Evolutionary conservation across 805 yeast genomes (phyloP).

Genomic region (Saturnispora mendoncae): DNA sequence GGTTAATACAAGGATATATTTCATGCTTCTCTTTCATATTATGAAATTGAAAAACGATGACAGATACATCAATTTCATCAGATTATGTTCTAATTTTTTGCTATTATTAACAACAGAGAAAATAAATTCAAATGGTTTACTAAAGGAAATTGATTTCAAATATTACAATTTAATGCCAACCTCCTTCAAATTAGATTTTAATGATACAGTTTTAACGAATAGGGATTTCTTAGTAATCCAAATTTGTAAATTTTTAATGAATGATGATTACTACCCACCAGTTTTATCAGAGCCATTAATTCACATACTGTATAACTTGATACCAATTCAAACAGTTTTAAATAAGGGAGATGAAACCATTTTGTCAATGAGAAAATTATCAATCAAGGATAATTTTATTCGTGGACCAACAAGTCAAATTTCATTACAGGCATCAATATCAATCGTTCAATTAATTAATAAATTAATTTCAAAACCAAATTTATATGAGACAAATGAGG

Average conservation of each 20-base stretch:
- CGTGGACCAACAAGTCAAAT: constrained; percentile 28
- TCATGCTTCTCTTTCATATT: constrained; percentile 50
- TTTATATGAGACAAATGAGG: constrained; percentile 28
- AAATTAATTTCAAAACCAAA: constrained; percentile 32
- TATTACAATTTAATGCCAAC: constrained; percentile 45
- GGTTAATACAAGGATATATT: constrained; percentile 41
- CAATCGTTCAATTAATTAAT: constrained; percentile 36
- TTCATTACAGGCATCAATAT: constrained; percentile 42
- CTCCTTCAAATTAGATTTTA: constrained; percentile 32
- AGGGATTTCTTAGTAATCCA: constrained; percentile 58
- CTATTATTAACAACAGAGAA: constrained; percentile 38
- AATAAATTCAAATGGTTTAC: constrained; percentile 30
- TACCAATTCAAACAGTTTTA: constrained; percentile 30
- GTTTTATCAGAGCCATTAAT: constrained; percentile 40
- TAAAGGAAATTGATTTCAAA: constrained; percentile 36
- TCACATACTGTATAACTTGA: constrained; percentile 53
- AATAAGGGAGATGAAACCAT: constrained; percentile 10
- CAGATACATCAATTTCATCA: constrained; percentile 34
- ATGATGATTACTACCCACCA: constrained; percentile 27
- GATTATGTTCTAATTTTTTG: constrained; percentile 43
- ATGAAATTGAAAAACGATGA: constrained; percentile 36
- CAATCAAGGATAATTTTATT: constrained; percentile 9
- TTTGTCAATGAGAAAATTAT: constrained; percentile 14
- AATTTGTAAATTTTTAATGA: constrained; percentile 34
- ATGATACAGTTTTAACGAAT: constrained; percentile 32